A percentile compares a stretch with the other conserved stretches of the same genome.
phyloP scores from a whole-genome alignment of 805 yeast species.

The Lipomyces sp. region DNA sequence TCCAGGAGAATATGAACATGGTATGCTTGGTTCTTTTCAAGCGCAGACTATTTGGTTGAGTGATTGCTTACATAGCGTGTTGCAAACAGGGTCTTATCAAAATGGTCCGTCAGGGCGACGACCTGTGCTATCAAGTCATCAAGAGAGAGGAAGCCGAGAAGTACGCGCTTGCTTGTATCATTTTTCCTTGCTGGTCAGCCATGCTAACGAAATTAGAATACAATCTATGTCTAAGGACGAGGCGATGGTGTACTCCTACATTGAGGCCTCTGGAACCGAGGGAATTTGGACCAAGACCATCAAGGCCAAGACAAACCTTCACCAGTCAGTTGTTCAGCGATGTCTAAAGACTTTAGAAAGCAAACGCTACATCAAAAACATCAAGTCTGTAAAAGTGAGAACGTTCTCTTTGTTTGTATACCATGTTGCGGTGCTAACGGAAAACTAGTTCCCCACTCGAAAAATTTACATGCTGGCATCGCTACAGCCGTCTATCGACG shows the following conservation, averaged over 20 bases:
- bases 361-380: conserved; percentile 78
- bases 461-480: conserved; percentile 94
- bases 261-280: conserved; percentile 89
- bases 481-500: conserved; percentile 89
- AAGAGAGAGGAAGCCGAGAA: conserved; percentile 62
- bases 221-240: conserved; percentile 81
- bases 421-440: not conserved
- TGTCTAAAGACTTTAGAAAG: conserved; percentile 72
- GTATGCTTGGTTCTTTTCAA: conserved; percentile 21
- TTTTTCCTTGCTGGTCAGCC: too few species aligned
- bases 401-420: conserved; percentile 2
- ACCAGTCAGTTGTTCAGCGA: conserved; percentile 77
- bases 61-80: conserved; percentile 50
- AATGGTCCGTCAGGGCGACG: conserved; percentile 60
- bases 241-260: conserved; percentile 83
- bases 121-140: conserved; percentile 70
- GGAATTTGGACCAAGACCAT: conserved; percentile 92
- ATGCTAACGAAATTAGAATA: conserved; percentile 42
- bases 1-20: conserved; percentile 47
- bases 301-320: conserved; percentile 78
- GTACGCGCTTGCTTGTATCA: conserved; percentile 2
- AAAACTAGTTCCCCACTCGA: conserved; percentile 67
- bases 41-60: not conserved
- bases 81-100: conserved; percentile 67
- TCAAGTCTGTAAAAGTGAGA: conserved; percentile 72